Conservation (phyloP, 164 flowering plant genomes). For the Berberis vulgaris region DNA sequence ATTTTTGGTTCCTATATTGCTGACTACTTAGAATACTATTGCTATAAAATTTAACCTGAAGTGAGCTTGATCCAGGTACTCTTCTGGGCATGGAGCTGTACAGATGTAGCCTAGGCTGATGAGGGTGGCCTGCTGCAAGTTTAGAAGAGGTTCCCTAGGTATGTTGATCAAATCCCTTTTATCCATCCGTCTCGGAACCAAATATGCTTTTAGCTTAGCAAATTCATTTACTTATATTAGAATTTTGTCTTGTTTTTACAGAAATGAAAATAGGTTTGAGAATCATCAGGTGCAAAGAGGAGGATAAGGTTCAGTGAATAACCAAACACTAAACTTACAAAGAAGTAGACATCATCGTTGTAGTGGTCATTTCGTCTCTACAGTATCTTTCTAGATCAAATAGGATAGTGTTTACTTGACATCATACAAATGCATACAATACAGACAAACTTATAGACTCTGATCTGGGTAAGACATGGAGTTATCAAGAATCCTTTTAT, state of each 20-base stretch:
- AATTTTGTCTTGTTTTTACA: not conserved
- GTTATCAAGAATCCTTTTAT: too few relatives aligned
- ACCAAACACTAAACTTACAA: not conserved
- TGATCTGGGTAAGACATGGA: too few relatives aligned
- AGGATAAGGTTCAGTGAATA: not conserved
- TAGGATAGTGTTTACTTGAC: too few relatives aligned
- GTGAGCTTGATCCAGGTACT: constrained; percentile 32
- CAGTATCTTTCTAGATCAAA: not conserved
- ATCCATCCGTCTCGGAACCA: not conserved
- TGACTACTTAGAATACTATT: too few relatives aligned
- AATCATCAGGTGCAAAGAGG: not conserved
- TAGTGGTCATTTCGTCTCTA: not conserved
- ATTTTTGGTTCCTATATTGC: too few relatives aligned
- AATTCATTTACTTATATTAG: not conserved
- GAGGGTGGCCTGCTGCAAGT: not conserved
- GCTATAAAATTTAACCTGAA: not conserved
- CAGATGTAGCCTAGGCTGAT: constrained; percentile 31
- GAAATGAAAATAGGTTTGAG: not conserved
- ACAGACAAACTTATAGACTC: too few relatives aligned
- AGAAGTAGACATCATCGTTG: not conserved
- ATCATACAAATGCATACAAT: too few relatives aligned
- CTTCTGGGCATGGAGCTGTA: constrained; percentile 57
- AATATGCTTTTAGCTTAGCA: not conserved
- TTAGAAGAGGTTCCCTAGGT: not conserved
- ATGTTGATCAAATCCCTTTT: not conserved